Base-by-base conservation (phyloP, 106 monocot species). In the Iris macrosiphon region DNA sequence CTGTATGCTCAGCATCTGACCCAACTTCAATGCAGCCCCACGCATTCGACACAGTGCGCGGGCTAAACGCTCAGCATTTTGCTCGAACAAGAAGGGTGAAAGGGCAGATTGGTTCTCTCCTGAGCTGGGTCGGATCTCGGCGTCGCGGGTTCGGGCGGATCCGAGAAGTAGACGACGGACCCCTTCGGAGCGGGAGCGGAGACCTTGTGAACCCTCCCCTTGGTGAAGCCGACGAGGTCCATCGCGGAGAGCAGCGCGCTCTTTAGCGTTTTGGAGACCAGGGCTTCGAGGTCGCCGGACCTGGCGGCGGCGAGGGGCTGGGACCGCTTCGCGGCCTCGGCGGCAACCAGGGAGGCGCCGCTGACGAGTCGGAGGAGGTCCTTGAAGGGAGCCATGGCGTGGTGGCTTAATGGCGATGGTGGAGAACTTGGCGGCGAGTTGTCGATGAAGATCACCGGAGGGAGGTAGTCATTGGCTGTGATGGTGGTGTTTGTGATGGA, bases 1-100 rank as follows among this genome's bases (percentile, higher is more conserved):
- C 53, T 98, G 98, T 38, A 98, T 98, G 70, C 98, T 98, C 39
- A 98, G 58, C 98, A 91, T 98, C 80, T 91, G 98, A 1, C 98
- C 98, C 67, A 98, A 55, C 45, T 98, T 98, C 43, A 98, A 58
- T 49, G 98, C 98, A 16, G 98, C 98, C 22, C 98, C 98, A 24
- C 90, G 80, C 98, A 98, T 98, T 61, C 91, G 77, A 67, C 98
- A 98, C 9, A 98, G 69, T 31, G 87, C 83, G 63, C 87, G 77
- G 23, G 98, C 98, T 41, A 98, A 64, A 48, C 90, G 86, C 57
- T 98, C 87, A 5, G 98, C 98, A 84, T 91, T 98, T 65, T 86
- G 74, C 35, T 98, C 91, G 0, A 91, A 87, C 65, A 98, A 59
- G 55, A 83, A 91, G 4, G 98, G 90, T 11, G 98, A 98, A 34